phyloP scores from a whole-genome alignment of 306 rosid species.

The Casuarina glauca region DNA sequence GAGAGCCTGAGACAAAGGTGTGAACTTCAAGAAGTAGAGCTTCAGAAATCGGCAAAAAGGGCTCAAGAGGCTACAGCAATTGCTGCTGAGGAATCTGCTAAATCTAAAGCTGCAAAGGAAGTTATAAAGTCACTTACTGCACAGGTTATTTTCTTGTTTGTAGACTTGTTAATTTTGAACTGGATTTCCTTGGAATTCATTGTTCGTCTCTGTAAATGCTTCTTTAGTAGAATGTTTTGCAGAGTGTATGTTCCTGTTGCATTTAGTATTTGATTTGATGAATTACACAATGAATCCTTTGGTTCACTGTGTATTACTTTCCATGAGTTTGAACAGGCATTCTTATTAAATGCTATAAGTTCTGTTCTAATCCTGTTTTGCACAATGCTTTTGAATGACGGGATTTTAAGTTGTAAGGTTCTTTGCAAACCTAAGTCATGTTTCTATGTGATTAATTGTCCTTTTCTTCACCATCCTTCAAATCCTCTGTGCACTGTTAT shows the following conservation, averaged over 20 bases:
- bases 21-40: constrained; percentile 82
- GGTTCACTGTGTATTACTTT: background rate
- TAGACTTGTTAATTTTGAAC: constrained; percentile 19
- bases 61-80: constrained; percentile 75
- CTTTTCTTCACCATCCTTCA: background rate
- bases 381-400: background rate
- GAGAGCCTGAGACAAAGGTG: constrained; percentile 75
- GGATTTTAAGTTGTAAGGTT: background rate
- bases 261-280: background rate
- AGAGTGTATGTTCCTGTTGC: background rate
- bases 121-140: constrained; percentile 89
- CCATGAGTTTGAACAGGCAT: background rate
- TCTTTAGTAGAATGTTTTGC: constrained; percentile 8
- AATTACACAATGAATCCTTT: background rate
- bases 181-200: constrained; percentile 20
- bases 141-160: constrained; percentile 58
- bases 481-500: background rate
- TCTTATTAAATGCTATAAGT: background rate
- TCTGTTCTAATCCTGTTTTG: background rate
- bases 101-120: constrained; percentile 88
- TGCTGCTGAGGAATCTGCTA: constrained; percentile 85
- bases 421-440: background rate
- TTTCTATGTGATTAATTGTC: background rate
- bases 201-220: constrained; percentile 13
- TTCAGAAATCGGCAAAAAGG: constrained; percentile 74